Conservation (phyloP, 73 alveolate genomes). For the Diophrys appendiculata region DNA sequence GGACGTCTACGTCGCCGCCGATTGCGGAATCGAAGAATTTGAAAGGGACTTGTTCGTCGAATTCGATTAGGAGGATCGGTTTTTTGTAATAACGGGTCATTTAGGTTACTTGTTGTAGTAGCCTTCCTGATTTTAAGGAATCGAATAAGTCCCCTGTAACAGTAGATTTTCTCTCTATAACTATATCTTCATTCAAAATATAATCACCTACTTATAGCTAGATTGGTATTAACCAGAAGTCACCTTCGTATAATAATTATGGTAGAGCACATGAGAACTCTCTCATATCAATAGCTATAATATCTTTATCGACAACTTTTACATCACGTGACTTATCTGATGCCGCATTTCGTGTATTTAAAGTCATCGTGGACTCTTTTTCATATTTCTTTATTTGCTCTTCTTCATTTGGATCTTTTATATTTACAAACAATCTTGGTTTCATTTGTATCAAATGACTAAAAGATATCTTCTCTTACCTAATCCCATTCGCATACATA, state of each 20-base stretch:
- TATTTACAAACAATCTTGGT: conserved; percentile 6
- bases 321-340: neutral
- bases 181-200: conserved; percentile 77
- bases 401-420: conserved; percentile 3
- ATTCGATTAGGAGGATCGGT: conserved; percentile 85
- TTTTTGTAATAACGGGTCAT: conserved; percentile 77
- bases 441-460: neutral
- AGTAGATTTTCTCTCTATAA: conserved; percentile 90
- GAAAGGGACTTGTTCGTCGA: conserved; percentile 61
- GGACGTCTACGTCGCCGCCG: neutral
- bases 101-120: conserved; percentile 70
- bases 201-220: conserved; percentile 90
- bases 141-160: conserved; percentile 87
- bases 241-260: conserved; percentile 9
- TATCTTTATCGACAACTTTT: neutral
- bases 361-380: neutral
- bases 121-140: conserved; percentile 78
- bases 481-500: neutral
- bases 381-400: neutral
- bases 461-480: neutral
- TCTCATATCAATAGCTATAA: conserved; percentile 15
- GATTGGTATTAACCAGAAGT: conserved; percentile 53
- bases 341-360: neutral
- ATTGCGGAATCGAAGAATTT: neutral
- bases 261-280: conserved; percentile 20